A percentile compares a stretch with the other conserved stretches of the same genome.
Evolutionary conservation across 768 basidiomycete genomes (phyloP).

Genomic region (Mycena leptocephala): DNA sequence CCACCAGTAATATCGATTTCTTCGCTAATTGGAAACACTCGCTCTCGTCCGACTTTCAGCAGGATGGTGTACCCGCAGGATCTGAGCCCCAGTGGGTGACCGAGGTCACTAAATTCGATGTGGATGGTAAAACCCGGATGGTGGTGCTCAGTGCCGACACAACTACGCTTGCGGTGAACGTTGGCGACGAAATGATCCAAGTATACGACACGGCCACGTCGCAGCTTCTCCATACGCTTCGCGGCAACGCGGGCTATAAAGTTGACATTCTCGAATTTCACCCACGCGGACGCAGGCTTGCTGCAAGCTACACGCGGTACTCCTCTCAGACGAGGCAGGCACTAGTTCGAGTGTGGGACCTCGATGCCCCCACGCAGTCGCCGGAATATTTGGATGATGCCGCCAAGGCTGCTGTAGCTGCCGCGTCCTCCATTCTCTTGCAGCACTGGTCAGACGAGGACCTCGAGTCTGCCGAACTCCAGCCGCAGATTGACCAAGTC

Average conservation of each 20-base stretch:
- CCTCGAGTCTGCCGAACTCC: slow-evolving; percentile 1
- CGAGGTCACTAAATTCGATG: neutral
- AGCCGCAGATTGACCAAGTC: neutral
- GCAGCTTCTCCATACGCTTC: slow-evolving; percentile 8
- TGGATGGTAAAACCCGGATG: neutral
- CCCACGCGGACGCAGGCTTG: slow-evolving; percentile 15
- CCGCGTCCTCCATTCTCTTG: neutral
- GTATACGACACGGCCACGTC: slow-evolving; percentile 6
- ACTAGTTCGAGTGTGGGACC: neutral
- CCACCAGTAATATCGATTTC: neutral
- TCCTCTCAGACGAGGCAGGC: neutral
- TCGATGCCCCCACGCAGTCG: neutral
- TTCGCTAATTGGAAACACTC: neutral
- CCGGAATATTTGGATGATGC: neutral
- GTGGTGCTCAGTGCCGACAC: slow-evolving; percentile 2
- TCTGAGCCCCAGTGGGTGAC: slow-evolving; percentile 1
- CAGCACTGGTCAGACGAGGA: slow-evolving; percentile 1
- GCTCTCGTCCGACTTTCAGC: slow-evolving; percentile 4
- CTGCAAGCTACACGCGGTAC: neutral
- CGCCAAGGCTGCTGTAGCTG: neutral
- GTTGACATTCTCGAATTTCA: slow-evolving; percentile 8
- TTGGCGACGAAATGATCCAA: neutral
- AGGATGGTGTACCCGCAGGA: neutral
- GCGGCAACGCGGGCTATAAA: neutral
- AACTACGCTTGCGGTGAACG: neutral